Base-by-base conservation (phyloP, 2,329 filamentous ascomycete genomes). In the Pseudonectria buxi region DNA sequence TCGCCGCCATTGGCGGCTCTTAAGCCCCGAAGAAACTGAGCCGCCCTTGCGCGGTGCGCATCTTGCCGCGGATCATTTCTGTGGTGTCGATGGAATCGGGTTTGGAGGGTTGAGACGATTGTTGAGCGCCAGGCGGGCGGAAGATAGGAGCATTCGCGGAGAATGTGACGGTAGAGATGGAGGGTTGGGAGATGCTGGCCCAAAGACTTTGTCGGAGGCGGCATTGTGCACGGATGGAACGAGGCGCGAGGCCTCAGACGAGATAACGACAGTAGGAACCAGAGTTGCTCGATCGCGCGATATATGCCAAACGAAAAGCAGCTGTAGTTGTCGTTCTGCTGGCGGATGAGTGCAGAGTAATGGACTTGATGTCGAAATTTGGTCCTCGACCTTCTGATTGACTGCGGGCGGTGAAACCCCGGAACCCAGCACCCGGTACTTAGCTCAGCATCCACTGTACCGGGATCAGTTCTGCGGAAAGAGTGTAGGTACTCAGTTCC, bases 91-190 rank as follows among this genome's bases (percentile, higher is more conserved):
- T 63, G 64, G 48, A 77, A 80, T 24, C 65, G 64, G 7, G 46
- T 40, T 33, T 60, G 58, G 30, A 79, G 69, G 24, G 61, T 61
- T 6, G 58, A 46, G 30, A 59, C 51, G 35, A 74, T 57, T 35
- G 62, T 67, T 3, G 59, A 54, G 26, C 67, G 68, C 39, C 71
- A 72, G 26, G 69, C 56, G 3, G 64, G 63, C 2, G 76, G 75
- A 3, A 81, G 69, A 50, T 82, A 82, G 18, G 72, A 69, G 26
- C 67, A 62, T 59, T 80, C 75, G 40, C 78, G 74, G 25, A 81
- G 71, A 14, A 81, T 60, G 39, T 74, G 67, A 37, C 78, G 69
- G 54, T 78, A 81, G 30, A 77, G 56, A 46, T 58, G 50, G n/a
- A 53, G 39, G 25, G 54, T 47, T 9, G 48, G 38, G 12, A 58